phyloP scores from a whole-genome alignment of 2,329 filamentous ascomycete species.

The Ambrosiella cleistominuta region DNA sequence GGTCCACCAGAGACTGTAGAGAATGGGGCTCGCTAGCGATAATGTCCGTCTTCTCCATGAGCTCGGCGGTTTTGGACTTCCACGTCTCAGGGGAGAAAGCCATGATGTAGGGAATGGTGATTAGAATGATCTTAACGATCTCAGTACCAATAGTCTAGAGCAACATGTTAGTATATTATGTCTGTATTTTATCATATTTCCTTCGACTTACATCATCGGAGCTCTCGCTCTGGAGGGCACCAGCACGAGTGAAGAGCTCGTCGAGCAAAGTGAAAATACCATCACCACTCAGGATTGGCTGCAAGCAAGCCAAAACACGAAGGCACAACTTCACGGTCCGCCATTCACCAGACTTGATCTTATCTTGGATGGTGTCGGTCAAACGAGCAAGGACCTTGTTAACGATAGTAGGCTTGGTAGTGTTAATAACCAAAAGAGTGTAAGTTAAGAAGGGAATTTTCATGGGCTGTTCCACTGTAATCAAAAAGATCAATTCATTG shows the following conservation, averaged over 20 bases:
- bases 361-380: slow-evolving; percentile 43
- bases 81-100: slow-evolving; percentile 52
- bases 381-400: slow-evolving; percentile 50
- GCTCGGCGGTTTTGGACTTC: slow-evolving; percentile 53
- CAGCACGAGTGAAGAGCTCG: slow-evolving; percentile 80
- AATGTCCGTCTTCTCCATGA: slow-evolving; percentile 88
- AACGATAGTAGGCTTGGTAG: slow-evolving; percentile 56
- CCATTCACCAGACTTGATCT: slow-evolving; percentile 62
- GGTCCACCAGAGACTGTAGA: slow-evolving; percentile 71
- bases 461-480: slow-evolving; percentile 79
- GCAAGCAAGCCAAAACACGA: slow-evolving; percentile 76
- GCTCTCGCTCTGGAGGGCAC: slow-evolving; percentile 79
- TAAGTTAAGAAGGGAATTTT: slow-evolving; percentile 93
- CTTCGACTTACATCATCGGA: slow-evolving; percentile 62
- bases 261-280: slow-evolving; percentile 74
- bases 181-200: not conserved
- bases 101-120: slow-evolving; percentile 84
- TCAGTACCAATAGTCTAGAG: slow-evolving; percentile 54
- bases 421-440: slow-evolving; percentile 64
- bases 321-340: slow-evolving; percentile 78
- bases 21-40: slow-evolving; percentile 79
- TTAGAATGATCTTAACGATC: slow-evolving; percentile 87
- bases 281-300: slow-evolving; percentile 62
- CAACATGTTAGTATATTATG: slow-evolving; percentile 1
- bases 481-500: slow-evolving; percentile 53